Base-by-base conservation (phyloP, 2,329 filamentous ascomycete genomes). In the Alternaria alternata region DNA sequence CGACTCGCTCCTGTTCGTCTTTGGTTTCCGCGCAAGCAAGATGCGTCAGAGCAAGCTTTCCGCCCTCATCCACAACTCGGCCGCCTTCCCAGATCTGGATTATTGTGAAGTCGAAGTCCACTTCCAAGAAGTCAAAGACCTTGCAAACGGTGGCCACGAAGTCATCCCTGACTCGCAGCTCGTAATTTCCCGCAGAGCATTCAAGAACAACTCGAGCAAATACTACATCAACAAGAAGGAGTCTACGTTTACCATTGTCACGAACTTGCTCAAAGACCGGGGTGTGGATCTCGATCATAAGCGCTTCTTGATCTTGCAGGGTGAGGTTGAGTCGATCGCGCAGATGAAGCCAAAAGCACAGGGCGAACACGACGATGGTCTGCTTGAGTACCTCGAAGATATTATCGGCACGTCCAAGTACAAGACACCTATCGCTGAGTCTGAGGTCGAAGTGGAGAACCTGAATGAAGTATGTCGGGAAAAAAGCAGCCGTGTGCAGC, bases 21-120 rank as follows among this genome's bases (percentile, higher is more conserved):
- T 99, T 75, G 95, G 96, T 54, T 99, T 99, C 82, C 90, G 95
- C 61, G 95, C 95, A 42, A 98, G 94, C 84, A 99, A 99, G 81
- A 99, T 99, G 95, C 88, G 95, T 73, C 95, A 99, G 79, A 95
- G 95, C 74, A 99, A 99, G 81, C 93, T 99, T 48, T 99, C 95
- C 1, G 95, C 95, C 4, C 83, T 99, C 49, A 99, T 99, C 68
- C 95, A 99, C 81, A 99, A 98, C 78, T 98, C 95, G 12, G 94
- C 93, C 0, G 87, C 91, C 57, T 88, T 91, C 69, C 93, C 93
- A 0, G 87, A 97, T 70, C 81, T 99, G 20, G 92, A 96, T 48
- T 89, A 90, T 74, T 99, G 95, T 75, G 96, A 99, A 78, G 95
- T 99, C 11, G 92, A 96, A 57, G 96, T 99, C 4, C 92, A 97